Conservation (phyloP, 768 basidiomycete genomes). For the Roridomyces roridus region DNA sequence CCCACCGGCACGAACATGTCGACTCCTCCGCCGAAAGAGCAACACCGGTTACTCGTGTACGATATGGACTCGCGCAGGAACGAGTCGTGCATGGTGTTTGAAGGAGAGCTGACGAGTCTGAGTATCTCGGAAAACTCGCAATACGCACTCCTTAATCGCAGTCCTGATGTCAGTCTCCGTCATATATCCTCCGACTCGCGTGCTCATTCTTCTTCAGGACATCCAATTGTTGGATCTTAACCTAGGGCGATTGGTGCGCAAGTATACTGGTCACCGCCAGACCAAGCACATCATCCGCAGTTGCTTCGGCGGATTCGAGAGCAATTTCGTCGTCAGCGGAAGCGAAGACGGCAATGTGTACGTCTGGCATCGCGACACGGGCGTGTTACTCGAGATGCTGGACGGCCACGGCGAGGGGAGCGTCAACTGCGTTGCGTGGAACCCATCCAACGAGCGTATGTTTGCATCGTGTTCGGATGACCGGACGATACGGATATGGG, state of each 20-base stretch:
- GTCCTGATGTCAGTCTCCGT: constrained; percentile 73
- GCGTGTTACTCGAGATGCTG: constrained; percentile 84
- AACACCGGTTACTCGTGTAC: constrained; percentile 78
- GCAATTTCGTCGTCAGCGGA: constrained; percentile 90
- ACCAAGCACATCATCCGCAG: constrained; percentile 86
- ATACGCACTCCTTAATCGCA: constrained; percentile 85
- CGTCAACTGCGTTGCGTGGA: constrained; percentile 98
- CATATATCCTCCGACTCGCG: constrained; percentile 15
- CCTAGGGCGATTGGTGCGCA: constrained; percentile 71
- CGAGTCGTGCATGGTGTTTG: constrained; percentile 70
- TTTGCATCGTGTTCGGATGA: constrained; percentile 98
- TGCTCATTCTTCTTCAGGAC: constrained; percentile 61
- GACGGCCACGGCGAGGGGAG: constrained; percentile 87
- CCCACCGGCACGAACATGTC: constrained; percentile 30
- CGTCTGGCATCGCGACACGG: constrained; percentile 92
- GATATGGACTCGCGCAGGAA: constrained; percentile 71
- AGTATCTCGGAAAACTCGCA: constrained; percentile 86
- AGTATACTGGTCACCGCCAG: constrained; percentile 87
- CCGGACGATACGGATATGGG: constrained; percentile 90
- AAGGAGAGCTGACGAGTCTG: constrained; percentile 88
- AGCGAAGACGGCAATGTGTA: constrained; percentile 97
- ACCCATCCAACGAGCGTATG: constrained; percentile 86
- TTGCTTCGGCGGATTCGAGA: constrained; percentile 91
- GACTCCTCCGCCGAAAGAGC: constrained; percentile 44
- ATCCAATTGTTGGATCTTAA: constrained; percentile 87